Evolutionary conservation across 495 filamentous ascomycete genomes (phyloP).

Genomic region (Trichoderma virens): DNA sequence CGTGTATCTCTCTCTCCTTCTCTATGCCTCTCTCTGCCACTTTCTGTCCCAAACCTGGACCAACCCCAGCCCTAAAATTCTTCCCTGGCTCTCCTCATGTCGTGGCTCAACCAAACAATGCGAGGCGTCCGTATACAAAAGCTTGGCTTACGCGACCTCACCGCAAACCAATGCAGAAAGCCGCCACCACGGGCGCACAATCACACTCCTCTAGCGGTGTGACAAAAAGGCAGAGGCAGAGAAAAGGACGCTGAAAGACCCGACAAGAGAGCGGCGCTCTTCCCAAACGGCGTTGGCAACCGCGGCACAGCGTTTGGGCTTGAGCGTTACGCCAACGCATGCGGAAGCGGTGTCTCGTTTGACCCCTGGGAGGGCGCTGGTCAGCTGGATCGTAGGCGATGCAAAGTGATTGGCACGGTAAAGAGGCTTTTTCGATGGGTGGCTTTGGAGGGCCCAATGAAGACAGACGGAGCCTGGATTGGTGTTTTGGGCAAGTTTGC

Average conservation of each 20-base stretch:
- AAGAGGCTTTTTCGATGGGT: too few relatives aligned
- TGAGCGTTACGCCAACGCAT: too few relatives aligned
- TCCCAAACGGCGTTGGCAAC: too few relatives aligned
- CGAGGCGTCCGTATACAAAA: not conserved
- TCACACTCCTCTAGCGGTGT: conserved; percentile 9
- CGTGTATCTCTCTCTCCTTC: not conserved
- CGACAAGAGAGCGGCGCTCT: too few relatives aligned
- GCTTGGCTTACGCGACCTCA: conserved; percentile 3
- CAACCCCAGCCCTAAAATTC: not conserved
- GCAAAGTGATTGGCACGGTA: too few relatives aligned
- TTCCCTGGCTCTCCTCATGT: not conserved
- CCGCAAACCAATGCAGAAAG: not conserved
- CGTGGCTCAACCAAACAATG: not conserved
- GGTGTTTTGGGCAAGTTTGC: too few relatives aligned
- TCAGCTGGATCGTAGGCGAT: too few relatives aligned
- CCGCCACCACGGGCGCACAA: not conserved
- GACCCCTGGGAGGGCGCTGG: too few relatives aligned
- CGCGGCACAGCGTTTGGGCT: too few relatives aligned
- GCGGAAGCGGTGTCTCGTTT: too few relatives aligned
- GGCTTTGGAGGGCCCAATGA: too few relatives aligned
- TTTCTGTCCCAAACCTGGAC: not conserved
- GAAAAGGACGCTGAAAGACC: not conserved
- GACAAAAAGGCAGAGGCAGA: not conserved
- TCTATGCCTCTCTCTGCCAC: not conserved
- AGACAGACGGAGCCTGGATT: too few relatives aligned